Conservation (phyloP, 257 asterid species). For the Primulina tabacum region DNA sequence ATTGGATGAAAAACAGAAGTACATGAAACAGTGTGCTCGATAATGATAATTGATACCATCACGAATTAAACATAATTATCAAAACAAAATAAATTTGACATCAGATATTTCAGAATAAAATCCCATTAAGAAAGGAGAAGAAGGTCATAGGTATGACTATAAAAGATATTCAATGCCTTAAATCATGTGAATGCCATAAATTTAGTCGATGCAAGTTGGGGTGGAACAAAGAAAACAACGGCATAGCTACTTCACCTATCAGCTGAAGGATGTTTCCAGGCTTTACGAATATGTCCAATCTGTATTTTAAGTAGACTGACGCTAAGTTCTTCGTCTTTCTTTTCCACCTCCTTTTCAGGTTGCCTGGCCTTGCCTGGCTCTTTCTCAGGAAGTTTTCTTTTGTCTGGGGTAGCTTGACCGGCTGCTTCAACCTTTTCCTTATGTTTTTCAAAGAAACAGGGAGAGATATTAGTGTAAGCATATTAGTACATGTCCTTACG, state of each 20-base stretch:
- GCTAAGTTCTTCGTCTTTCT: constrained; percentile 61
- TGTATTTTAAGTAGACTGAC: constrained; percentile 87
- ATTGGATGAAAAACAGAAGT: not conserved
- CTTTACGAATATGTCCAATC: constrained; percentile 79
- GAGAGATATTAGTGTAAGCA: constrained; percentile 17
- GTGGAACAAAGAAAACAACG: not conserved
- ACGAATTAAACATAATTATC: constrained; percentile 6
- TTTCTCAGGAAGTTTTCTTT: constrained; percentile 57
- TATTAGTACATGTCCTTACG: not conserved
- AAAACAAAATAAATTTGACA: not conserved
- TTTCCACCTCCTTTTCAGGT: constrained; percentile 33
- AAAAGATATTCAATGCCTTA: not conserved
- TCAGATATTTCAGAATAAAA: not conserved
- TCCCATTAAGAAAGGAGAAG: not conserved
- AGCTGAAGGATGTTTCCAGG: constrained; percentile 94
- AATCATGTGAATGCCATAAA: no score
- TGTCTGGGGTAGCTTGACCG: constrained; percentile 49
- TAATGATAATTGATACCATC: not conserved
- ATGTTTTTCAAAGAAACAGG: constrained; percentile 21
- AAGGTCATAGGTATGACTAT: not conserved
- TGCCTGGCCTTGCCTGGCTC: constrained; percentile 22
- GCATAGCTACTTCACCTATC: constrained; percentile 55
- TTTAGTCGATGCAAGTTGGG: not conserved
- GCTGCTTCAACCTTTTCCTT: constrained; percentile 52
- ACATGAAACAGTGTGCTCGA: not conserved